Percentiles rank a stretch among this genome's conserved stretches.
Conservation (phyloP, 1,284 basidiomycete genomes). For the Crepidotus sp. region DNA sequence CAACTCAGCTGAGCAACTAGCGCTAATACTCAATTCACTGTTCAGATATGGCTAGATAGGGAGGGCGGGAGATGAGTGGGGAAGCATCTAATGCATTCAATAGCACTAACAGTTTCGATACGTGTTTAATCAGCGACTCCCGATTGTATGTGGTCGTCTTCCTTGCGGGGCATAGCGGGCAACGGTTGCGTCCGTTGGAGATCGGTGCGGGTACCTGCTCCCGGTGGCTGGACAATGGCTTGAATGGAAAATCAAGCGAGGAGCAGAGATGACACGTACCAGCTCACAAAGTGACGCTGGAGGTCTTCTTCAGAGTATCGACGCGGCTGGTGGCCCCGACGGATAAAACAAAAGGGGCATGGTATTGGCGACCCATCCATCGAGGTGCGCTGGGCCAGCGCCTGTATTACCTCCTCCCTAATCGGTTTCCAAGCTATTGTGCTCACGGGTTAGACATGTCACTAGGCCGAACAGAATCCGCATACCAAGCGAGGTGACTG, state of each 20-base stretch:
- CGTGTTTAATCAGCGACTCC: neutral
- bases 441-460: neutral
- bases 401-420: neutral
- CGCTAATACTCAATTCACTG: too few relatives aligned
- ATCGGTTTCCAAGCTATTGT: neutral
- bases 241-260: too few relatives aligned
- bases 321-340: too few relatives aligned
- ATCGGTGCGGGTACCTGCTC: neutral
- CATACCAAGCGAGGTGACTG: neutral
- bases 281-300: too few relatives aligned
- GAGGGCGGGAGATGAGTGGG: too few relatives aligned
- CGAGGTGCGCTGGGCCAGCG: neutral
- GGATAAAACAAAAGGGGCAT: neutral
- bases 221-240: too few relatives aligned
- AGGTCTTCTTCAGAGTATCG: too few relatives aligned
- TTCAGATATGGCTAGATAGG: too few relatives aligned
- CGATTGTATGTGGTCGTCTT: neutral
- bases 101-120: neutral
- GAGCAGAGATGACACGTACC: too few relatives aligned
- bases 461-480: neutral
- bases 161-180: neutral
- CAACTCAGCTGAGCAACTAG: neutral
- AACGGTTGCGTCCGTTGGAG: neutral
- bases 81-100: too few relatives aligned
- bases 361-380: neutral